Evolutionary conservation across 2,329 filamentous ascomycete genomes (phyloP), one percentile per base, ranked within the genome.

Genomic region (Colletotrichum salicis): DNA sequence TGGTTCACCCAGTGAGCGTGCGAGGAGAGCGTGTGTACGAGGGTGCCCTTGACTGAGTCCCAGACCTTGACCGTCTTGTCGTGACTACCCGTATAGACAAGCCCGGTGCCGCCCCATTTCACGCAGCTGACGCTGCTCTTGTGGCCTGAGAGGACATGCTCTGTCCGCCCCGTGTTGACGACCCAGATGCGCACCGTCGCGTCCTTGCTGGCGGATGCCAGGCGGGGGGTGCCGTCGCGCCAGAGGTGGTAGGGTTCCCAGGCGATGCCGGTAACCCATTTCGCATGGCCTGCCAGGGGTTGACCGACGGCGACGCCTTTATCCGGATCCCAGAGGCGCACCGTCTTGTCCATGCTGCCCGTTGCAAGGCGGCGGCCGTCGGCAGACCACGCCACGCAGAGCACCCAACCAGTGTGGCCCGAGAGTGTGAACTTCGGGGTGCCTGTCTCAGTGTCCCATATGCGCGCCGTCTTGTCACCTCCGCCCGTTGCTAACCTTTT

Each of bases 1-100:
- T 98, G 94, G 79, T 99, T 99, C 35, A 99, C 94, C 90, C 96
- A 97, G 80, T 98, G 96, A 0, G 93, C 94, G 79, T 99, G 97
- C 1, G 92, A 87, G 24, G 89, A 90, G 10, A 98, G 85, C 0
- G 92, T 95, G 80, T 96, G 93, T 64, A 94, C 85, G 27, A 98
- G 85, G 2, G 91, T 94, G 35, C 96, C 96, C 74, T 92, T 91
- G 51, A 88, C 87, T 1, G 93, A 90, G 77, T 96, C 92, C 95
- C 96, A 99, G 5, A 98, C 90, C 76, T 96, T 95, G 76, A 98
- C 90, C 1, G 92, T 96, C 85, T 97, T 97, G 84, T 98, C 96
- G 79, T 97, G 95, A 41, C 94, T 97, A 24, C 90, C 90, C 8
- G 93, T 94, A 83, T 96, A 97, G 74, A 97, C 92, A 70, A 90